Base-by-base conservation (phyloP, 768 basidiomycete genomes). In the Trametes coccinea region DNA sequence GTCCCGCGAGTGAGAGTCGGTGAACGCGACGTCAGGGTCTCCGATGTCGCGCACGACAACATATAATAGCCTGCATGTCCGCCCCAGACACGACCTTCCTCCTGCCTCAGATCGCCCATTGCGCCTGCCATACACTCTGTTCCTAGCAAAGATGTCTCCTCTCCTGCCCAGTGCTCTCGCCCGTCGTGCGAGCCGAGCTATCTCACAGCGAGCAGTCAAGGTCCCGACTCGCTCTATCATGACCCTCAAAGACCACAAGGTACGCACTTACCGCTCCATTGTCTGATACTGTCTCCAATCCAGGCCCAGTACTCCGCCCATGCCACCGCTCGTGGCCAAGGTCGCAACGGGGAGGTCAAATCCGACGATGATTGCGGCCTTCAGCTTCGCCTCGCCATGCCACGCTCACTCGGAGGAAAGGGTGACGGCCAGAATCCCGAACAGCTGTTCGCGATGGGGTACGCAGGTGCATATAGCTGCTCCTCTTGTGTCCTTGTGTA, bases 291-390 rank as follows among this genome's bases (percentile, higher is more conserved):
- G 45, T 31, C 33, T 51, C 44, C 27, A 48, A 34, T 22, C 22
- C 22, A 22, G 56, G 30, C 40, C 9, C 65, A 90, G 89, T 90
- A 87, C 72, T 88, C 87, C 27, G 87, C 85, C 1, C 80, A 82
- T 55, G 89, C 89, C 6, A 80, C 77, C 34, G 89, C 89, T 0
- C 69, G 78, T 40, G 89, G 89, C 10, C 78, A 79, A 63, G 89
- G 89, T 1, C 83, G 89, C 63, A 86, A 84, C 66, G 88, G 89
- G 4, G 66, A 79, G 29, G 74, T 75, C 48, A 68, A 63, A 27
- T 75, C 76, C 13, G 53, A 71, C 59, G 73, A 73, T 65, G 75
- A 73, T 58, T 62, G 37, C 39, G 73, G 71, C 6, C 67, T 77
- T 29, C 58, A 70, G 31, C 63, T 77, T 11, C 72, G 69, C 33